phyloP scores from a whole-genome alignment of 257 asterid species.

The Prunella vulgaris region DNA sequence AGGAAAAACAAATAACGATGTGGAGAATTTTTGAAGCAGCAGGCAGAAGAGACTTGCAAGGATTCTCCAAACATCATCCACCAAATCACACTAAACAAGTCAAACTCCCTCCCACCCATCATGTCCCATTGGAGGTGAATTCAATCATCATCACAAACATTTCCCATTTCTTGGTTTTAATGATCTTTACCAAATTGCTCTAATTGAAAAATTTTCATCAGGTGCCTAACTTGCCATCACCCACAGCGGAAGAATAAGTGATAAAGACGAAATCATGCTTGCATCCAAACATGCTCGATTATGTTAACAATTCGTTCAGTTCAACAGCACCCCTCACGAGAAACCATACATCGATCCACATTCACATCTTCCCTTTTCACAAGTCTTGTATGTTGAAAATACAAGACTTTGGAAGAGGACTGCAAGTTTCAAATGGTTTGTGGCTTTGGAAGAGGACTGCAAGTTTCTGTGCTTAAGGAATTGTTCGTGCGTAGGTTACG shows the following conservation, averaged over 20 bases:
- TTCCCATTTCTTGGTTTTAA: no score
- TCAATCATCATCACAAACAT: neutral
- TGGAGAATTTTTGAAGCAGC: conserved; percentile 86
- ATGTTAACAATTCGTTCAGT: conserved; percentile 20
- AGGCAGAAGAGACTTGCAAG: conserved; percentile 70
- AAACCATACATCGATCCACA: conserved; percentile 16
- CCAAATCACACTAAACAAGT: conserved; percentile 33
- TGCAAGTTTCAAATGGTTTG: no score
- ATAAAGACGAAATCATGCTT: no score
- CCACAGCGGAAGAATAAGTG: no score
- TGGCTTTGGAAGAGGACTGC: no score
- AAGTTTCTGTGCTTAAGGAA: no score
- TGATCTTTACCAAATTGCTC: no score
- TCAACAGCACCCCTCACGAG: conserved; percentile 20
- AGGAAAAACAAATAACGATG: conserved; percentile 88
- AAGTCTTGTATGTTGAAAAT: no score
- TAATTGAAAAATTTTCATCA: no score
- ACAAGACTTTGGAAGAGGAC: no score
- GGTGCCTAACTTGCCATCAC: conserved; percentile 33
- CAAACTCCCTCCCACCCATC: conserved; percentile 9
- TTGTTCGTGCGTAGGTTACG: no score
- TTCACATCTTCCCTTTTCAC: no score
- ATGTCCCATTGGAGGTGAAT: conserved; percentile 36
- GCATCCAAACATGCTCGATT: conserved; percentile 24
- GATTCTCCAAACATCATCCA: conserved; percentile 40